These are phyloP conservation scores for Termitomyces sp. DNA, from an alignment of 768 basidiomycete genomes.

Conservation along the genomic window DNA sequence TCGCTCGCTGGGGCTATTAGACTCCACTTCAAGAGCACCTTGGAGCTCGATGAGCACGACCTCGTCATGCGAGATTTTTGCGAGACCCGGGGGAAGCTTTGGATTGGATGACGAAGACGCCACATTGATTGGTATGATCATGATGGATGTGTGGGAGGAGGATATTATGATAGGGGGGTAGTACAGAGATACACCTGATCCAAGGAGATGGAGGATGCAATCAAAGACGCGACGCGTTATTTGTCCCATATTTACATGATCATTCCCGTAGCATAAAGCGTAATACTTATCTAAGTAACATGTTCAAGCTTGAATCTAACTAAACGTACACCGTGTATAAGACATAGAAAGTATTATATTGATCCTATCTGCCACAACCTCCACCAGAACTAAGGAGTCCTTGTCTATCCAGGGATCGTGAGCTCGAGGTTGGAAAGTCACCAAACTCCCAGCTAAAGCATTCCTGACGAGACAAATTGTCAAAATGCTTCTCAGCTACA, in stretches of 20 bases:
- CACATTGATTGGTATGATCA: constrained; percentile 65
- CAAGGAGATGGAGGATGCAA: neutral
- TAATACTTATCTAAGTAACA: neutral
- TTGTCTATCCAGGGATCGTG: neutral
- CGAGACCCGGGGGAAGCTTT: constrained; percentile 59
- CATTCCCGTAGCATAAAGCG: neutral
- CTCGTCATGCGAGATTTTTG: constrained; percentile 72
- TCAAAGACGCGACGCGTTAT: constrained; percentile 12
- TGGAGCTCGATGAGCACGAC: constrained; percentile 85
- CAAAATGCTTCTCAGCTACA: neutral
- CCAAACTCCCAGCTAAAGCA: constrained; percentile 72
- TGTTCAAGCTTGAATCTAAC: neutral
- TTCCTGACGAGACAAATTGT: constrained; percentile 33
- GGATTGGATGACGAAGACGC: constrained; percentile 25
- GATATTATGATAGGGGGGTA: no score
- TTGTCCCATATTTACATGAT: constrained; percentile 5
- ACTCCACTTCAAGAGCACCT: constrained; percentile 72
- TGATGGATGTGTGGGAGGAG: constrained; percentile 17
- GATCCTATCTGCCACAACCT: constrained; percentile 3
- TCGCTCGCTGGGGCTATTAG: constrained; percentile 38
- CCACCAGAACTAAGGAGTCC: neutral
- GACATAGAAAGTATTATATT: neutral
- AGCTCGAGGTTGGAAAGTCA: constrained; percentile 19
- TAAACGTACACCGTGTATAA: neutral
- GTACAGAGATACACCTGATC: no score